Percentiles rank a stretch among this genome's conserved stretches.
phyloP scores from a whole-genome alignment of 2,329 filamentous ascomycete genomes.

The Colletotrichum chrysophilum region DNA sequence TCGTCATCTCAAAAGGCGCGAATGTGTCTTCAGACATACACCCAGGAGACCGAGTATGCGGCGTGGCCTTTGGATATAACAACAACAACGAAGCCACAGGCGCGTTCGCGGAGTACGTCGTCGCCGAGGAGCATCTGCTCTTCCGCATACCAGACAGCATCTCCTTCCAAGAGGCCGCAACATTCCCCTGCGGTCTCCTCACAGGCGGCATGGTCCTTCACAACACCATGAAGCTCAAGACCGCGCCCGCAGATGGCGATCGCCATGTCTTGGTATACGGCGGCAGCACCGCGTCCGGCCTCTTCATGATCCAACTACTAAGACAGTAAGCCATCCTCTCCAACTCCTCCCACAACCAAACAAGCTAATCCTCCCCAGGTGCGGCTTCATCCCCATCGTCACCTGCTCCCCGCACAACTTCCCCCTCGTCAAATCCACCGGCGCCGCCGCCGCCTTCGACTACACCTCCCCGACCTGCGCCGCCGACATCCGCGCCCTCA shows the following conservation, averaged over 20 bases:
- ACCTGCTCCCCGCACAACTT: slow-evolving; percentile 50
- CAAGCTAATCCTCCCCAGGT: slow-evolving; percentile 19
- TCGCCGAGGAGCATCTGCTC: slow-evolving; percentile 23
- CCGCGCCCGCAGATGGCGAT: slow-evolving; percentile 5
- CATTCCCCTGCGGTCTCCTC: slow-evolving; percentile 15
- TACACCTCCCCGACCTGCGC: slow-evolving; percentile 41
- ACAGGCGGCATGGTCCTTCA: slow-evolving; percentile 4
- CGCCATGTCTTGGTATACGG: slow-evolving; percentile 47
- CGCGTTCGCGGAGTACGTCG: slow-evolving; percentile 34
- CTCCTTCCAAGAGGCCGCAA: slow-evolving; percentile 29
- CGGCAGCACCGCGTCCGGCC: slow-evolving; percentile 47
- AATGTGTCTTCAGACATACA: slow-evolving; percentile 28
- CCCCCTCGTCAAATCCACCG: slow-evolving; percentile 42
- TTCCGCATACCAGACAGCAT: slow-evolving; percentile 28
- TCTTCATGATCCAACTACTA: slow-evolving; percentile 41
- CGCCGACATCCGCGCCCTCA: slow-evolving; percentile 39
- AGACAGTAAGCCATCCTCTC: slow-evolving; percentile 18
- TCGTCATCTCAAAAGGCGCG: slow-evolving; percentile 30
- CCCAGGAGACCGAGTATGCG: slow-evolving; percentile 31
- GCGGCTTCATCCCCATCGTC: slow-evolving; percentile 45
- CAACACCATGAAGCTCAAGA: slow-evolving; percentile 31
- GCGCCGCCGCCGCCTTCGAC: slow-evolving; percentile 51
- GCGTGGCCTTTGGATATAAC: slow-evolving; percentile 27
- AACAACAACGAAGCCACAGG: slow-evolving; percentile 24
- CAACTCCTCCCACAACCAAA: not conserved